Evolutionary conservation across 148 eudicot genomes (phyloP).

Genomic region (Cornus controversa): DNA sequence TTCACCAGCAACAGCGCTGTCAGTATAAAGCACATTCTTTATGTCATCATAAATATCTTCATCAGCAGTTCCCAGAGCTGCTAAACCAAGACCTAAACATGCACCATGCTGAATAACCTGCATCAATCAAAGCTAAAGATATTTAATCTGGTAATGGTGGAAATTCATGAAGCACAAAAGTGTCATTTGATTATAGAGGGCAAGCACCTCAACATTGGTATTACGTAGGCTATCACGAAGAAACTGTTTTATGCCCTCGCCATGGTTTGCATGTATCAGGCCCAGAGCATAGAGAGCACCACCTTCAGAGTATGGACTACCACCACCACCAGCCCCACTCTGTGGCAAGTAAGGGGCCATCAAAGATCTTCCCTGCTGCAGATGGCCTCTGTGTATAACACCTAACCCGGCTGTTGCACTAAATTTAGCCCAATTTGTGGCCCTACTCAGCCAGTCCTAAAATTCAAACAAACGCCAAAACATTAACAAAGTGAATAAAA

Average conservation of each 20-base stretch:
- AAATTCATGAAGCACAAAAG: background rate
- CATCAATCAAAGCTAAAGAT: conserved; percentile 20
- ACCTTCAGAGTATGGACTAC: conserved; percentile 97
- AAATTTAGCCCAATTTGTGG: conserved; percentile 98
- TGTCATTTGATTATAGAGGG: background rate
- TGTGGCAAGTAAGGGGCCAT: conserved; percentile 99
- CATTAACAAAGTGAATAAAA: background rate
- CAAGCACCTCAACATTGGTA: conserved; percentile 79
- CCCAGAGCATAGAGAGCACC: conserved; percentile 97
- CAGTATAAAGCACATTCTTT: conserved; percentile 82
- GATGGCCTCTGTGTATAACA: conserved; percentile 91
- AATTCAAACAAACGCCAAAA: background rate
- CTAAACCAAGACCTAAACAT: conserved; percentile 90
- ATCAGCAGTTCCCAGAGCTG: conserved; percentile 97
- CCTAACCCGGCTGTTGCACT: conserved; percentile 98
- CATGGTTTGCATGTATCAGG: conserved; percentile 96
- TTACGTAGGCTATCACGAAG: conserved; percentile 85
- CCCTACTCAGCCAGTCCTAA: conserved; percentile 98
- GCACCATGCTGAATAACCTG: conserved; percentile 99
- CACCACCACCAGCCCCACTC: conserved; percentile 88
- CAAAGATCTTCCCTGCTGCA: conserved; percentile 91
- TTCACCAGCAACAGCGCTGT: conserved; percentile 99
- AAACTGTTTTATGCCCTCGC: conserved; percentile 95
- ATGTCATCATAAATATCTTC: conserved; percentile 87
- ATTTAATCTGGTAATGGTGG: background rate